Conservation (phyloP, 805 yeast species). For the Myxozyma melibiosi region DNA sequence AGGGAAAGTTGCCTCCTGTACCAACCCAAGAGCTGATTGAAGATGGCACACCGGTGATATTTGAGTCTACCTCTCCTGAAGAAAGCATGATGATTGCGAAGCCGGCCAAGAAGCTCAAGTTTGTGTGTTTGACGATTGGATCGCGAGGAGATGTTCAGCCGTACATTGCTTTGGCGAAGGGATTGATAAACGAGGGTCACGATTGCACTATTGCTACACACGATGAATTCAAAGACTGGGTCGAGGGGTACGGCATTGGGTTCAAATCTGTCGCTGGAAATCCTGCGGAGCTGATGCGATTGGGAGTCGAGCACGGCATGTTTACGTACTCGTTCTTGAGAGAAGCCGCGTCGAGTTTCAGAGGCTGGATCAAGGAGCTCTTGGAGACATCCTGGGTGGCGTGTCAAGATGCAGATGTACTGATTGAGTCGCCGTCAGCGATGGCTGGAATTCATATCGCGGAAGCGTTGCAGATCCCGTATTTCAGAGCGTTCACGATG, state of each 20-base stretch:
- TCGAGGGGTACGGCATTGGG: conserved; percentile 62
- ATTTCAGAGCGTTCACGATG: conserved; percentile 95
- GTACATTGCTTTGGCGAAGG: conserved; percentile 84
- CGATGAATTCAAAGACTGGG: conserved; percentile 76
- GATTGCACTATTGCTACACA: conserved; percentile 84
- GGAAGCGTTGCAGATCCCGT: conserved; percentile 85
- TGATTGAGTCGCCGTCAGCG: conserved; percentile 94
- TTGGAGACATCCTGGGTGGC: conserved; percentile 80
- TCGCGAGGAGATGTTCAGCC: conserved; percentile 98
- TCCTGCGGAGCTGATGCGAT: conserved; percentile 86
- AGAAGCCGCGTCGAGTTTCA: conserved; percentile 79
- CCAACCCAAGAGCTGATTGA: not conserved
- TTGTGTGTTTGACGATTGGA: conserved; percentile 84
- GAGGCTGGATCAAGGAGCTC: conserved; percentile 80
- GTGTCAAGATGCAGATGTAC: conserved; percentile 76
- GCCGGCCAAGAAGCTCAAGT: conserved; percentile 57
- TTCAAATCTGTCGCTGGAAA: conserved; percentile 85
- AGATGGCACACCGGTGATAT: conserved; percentile 20
- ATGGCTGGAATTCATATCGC: conserved; percentile 96
- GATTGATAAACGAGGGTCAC: conserved; percentile 79
- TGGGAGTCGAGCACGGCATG: conserved; percentile 90
- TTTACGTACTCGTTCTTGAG: conserved; percentile 78
- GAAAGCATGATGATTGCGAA: conserved; percentile 36
- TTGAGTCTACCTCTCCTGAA: conserved; percentile 48
- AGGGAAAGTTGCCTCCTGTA: not conserved